Evolutionary conservation across 1,284 basidiomycete genomes (phyloP).

Genomic region (Leucoagaricus sp.): DNA sequence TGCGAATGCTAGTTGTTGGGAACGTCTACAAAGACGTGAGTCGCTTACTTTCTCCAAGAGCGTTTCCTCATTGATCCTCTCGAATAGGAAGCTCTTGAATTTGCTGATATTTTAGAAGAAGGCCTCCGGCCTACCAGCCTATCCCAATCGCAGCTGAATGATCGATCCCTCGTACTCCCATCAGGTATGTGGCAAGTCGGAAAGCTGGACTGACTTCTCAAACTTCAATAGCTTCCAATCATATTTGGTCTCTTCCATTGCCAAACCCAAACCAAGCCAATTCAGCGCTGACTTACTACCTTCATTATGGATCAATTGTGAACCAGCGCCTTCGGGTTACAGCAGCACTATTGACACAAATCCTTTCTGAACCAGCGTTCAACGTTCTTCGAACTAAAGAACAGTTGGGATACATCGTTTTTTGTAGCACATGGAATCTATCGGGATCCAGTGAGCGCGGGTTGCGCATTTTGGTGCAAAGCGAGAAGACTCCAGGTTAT

Average conservation of each 20-base stretch:
- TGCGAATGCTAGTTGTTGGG: constrained; percentile 83
- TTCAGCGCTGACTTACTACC: constrained; percentile 79
- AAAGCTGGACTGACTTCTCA: constrained; percentile 1
- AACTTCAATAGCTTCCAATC: constrained; percentile 63
- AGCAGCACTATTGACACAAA: constrained; percentile 69
- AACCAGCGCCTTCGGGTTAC: constrained; percentile 61
- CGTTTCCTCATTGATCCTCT: constrained; percentile 3
- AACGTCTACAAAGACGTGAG: constrained; percentile 78
- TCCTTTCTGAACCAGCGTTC: constrained; percentile 91
- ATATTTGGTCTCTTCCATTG: constrained; percentile 70
- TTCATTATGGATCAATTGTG: constrained; percentile 67
- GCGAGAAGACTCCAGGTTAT: constrained; percentile 82
- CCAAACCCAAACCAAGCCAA: constrained; percentile 89
- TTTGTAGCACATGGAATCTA: constrained; percentile 54
- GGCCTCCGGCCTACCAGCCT: constrained; percentile 64
- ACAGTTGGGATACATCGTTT: constrained; percentile 93
- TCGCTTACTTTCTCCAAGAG: background rate
- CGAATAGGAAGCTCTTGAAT: constrained; percentile 68
- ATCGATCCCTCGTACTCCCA: constrained; percentile 70
- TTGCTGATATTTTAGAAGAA: constrained; percentile 75
- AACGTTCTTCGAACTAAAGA: constrained; percentile 94
- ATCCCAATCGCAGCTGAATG: constrained; percentile 54
- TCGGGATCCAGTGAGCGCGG: constrained; percentile 72
- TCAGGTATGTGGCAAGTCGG: constrained; percentile 45
- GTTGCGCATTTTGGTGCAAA: constrained; percentile 89